phyloP scores from a whole-genome alignment of 306 rosid species.

The Vicia sativa region DNA sequence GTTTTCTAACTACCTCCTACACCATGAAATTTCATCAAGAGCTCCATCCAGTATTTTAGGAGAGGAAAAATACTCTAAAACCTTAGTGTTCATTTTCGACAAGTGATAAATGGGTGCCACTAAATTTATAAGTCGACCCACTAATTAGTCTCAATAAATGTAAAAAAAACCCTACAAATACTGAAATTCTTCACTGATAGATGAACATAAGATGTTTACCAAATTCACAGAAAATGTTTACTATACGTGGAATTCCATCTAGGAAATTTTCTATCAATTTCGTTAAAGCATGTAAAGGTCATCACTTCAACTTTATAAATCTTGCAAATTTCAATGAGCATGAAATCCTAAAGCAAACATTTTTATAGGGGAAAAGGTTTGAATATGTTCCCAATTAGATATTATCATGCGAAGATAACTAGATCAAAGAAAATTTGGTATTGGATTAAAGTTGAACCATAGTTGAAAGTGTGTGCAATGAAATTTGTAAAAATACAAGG shows the following conservation, averaged over 20 bases:
- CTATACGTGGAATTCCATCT: not conserved
- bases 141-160: no score
- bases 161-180: no score
- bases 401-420: not conserved
- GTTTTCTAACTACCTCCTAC: not conserved
- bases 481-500: not conserved
- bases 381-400: not conserved
- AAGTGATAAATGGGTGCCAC: no score
- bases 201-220: no score
- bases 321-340: not conserved
- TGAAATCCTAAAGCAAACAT: not conserved
- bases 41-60: no score
- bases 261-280: not conserved
- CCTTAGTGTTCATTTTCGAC: no score
- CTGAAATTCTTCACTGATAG: no score
- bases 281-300: not conserved
- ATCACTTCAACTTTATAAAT: not conserved
- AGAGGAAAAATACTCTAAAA: no score
- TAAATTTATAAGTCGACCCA: no score
- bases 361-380: not conserved
- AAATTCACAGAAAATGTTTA: no score
- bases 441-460: no score
- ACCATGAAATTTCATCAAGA: not conserved
- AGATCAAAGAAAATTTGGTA: no score
- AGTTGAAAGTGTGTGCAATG: not conserved